Conservation (phyloP, 1,284 basidiomycete species). For the Cryptococcus hybrid region DNA sequence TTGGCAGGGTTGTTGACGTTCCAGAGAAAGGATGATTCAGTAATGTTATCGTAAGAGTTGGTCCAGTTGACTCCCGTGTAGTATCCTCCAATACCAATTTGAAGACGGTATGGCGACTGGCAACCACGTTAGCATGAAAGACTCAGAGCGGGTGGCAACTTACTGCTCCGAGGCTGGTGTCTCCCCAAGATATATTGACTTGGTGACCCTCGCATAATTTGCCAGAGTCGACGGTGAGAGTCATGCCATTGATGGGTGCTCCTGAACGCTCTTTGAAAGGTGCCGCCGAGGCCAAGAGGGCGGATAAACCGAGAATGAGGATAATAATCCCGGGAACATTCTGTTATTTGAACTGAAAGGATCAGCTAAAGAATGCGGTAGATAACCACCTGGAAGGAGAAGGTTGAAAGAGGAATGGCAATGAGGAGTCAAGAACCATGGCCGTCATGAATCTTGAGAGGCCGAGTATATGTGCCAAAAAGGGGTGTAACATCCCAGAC, state of each 20-base stretch:
- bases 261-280: constrained; percentile 2
- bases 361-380: no score
- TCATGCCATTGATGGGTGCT: constrained; percentile 9
- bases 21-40: constrained; percentile 5
- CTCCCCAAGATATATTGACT: constrained; percentile 6
- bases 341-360: no score
- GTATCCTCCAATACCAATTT: constrained; percentile 12
- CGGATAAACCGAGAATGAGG: background rate
- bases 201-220: background rate
- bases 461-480: no score
- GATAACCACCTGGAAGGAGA: no score
- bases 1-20: constrained; percentile 2
- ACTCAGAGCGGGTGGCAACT: background rate
- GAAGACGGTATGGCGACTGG: constrained; percentile 9
- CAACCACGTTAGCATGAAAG: background rate
- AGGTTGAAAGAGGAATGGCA: no score
- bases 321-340: background rate
- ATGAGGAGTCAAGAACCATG: no score
- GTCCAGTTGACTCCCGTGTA: constrained; percentile 10
- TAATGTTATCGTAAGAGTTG: constrained; percentile 9
- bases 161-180: constrained; percentile 6
- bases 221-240: constrained; percentile 1
- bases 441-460: no score
- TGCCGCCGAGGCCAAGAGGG: background rate
- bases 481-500: no score